Conservation (phyloP, 306 rosid species). For the Prunus davidiana region DNA sequence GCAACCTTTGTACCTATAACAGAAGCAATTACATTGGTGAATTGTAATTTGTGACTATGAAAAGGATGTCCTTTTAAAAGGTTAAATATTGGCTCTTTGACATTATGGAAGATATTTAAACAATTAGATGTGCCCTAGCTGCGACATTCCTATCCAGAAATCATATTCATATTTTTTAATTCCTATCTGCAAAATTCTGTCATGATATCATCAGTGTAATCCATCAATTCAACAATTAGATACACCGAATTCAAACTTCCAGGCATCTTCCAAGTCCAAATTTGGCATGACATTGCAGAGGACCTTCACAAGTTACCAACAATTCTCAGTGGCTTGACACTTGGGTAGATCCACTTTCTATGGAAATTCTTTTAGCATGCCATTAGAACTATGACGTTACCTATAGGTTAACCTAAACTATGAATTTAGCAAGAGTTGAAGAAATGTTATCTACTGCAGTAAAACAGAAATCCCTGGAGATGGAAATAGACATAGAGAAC, state of each 20-base stretch:
- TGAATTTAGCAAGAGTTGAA: not conserved
- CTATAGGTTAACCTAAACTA: not conserved
- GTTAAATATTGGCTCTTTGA: not conserved
- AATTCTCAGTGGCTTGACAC: too few species aligned
- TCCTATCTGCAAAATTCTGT: too few species aligned
- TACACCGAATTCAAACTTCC: too few species aligned
- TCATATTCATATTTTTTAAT: too few species aligned
- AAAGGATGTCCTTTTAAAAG: not conserved
- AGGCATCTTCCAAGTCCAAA: too few species aligned
- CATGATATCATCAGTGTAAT: too few species aligned
- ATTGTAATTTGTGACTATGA: constrained; percentile 3
- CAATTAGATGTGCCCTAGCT: not conserved
- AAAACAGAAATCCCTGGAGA: not conserved
- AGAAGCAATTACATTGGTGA: constrained; percentile 24
- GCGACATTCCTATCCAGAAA: too few species aligned
- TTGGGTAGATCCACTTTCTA: too few species aligned
- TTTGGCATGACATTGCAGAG: too few species aligned
- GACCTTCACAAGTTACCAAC: too few species aligned
- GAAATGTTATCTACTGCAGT: not conserved
- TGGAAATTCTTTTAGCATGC: not conserved
- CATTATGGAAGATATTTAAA: not conserved
- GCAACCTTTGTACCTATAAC: constrained; percentile 48
- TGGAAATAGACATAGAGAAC: not conserved
- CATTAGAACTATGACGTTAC: not conserved
- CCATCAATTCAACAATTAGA: too few species aligned